Base-by-base conservation (phyloP, 768 basidiomycete species). In the Sporobolomyces roseus region DNA sequence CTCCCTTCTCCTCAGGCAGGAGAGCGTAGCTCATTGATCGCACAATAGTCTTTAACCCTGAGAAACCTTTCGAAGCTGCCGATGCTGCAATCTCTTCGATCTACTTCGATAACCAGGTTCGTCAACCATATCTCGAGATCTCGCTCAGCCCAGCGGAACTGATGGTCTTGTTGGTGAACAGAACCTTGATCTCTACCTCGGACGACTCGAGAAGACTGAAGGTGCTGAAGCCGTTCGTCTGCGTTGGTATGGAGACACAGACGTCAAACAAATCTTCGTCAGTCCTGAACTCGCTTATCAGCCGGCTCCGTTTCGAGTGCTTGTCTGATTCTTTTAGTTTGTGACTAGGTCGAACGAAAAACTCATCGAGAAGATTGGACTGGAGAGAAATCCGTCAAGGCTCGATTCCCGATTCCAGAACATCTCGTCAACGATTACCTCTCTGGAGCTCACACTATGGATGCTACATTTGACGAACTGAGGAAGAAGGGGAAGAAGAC, bases 361-460 rank as follows among this genome's bases (percentile, higher is more conserved):
- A 82, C 82, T 1, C 82, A 99, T 77, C 85, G 93, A 62, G 96
- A 99, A 79, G 96, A 99, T 77, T 99, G 96, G 96, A 98, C 94
- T 1, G 96, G 96, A 38, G 94, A 99, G 79, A 97, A 97, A 79
- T 93, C 91, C 14, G 93, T 98, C 77, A 99, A 97, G 79, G 90
- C 93, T 19, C 89, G 93, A 16, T 97, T 98, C 81, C 86, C 90
- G 4, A 87, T 99, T 78, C 93, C 94, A 77, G 94, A 97, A 77
- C 86, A 74, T 50, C 62, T 69, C 46, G 87, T 98, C 74, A 94
- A 97, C 76, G 87, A 88, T 21, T 99, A 92, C 82, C 79, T 96
- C 46, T 82, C 83, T 27, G 96, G 96, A 23, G 87, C 91, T 76
- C 88, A 96, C 79, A 94, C 86, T 33, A 88, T 96, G 83, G 93